Conservation (phyloP, 208 protist genomes). For the Crithidia sp. region DNA sequence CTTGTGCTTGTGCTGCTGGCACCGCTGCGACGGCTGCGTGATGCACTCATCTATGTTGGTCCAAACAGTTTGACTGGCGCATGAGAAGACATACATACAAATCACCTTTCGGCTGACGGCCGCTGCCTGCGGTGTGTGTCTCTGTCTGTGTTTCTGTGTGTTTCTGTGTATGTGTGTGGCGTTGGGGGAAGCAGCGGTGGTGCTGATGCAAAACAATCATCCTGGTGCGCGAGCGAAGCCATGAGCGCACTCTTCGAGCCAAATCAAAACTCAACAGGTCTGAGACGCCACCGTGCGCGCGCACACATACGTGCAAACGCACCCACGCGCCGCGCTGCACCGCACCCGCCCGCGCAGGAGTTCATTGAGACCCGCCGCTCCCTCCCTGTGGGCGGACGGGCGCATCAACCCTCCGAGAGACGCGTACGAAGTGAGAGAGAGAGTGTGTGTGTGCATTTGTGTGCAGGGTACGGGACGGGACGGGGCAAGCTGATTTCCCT, state of each 20-base stretch:
- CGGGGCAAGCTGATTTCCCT: no score
- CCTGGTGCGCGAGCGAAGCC: constrained; percentile 26
- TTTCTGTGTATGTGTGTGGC: not conserved
- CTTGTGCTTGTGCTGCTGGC: no score
- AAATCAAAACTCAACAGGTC: constrained; percentile 38
- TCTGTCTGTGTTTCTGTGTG: not conserved
- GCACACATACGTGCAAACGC: not conserved
- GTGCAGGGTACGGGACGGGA: no score
- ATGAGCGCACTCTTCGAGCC: constrained; percentile 35
- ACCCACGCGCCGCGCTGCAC: no score
- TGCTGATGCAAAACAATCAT: constrained; percentile 25
- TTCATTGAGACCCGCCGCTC: constrained; percentile 32
- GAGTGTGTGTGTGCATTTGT: no score
- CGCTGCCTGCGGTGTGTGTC: not conserved
- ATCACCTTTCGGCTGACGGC: constrained; percentile 37
- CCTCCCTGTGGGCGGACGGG: constrained; percentile 14
- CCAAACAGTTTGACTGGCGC: constrained; percentile 34
- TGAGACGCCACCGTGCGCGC: constrained; percentile 11
- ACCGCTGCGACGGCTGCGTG: constrained; percentile 12
- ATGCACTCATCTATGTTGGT: constrained; percentile 36
- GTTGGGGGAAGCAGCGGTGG: constrained; percentile 1
- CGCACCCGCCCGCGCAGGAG: constrained; percentile 5
- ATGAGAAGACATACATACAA: constrained; percentile 33
- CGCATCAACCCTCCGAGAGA: constrained; percentile 36
- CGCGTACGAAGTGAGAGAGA: no score